Base-by-base conservation (phyloP, 1,284 basidiomycete genomes). In the Chondrostereum purpureum region DNA sequence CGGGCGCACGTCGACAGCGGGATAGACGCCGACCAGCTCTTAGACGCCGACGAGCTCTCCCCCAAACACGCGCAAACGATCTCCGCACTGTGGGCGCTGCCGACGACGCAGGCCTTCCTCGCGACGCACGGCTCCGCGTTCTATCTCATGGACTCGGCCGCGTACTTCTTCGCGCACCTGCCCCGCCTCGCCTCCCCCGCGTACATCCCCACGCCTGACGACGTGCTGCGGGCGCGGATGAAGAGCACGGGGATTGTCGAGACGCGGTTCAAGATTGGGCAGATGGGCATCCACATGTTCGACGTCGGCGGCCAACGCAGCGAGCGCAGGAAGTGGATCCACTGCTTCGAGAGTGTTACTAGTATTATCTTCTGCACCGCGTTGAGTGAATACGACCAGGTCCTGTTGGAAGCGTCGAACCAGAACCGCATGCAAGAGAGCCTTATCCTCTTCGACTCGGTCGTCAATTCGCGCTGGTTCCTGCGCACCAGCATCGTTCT, bases 401-500 rank as follows among this genome's bases (percentile, higher is more conserved):
- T 21, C 14, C n/a, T 20, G 41, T n/a, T 19, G 17, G 42, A 43
- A 17, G 11, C 19, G 22, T 20, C 21, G 11, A 31, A 24, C 0
- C 63, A 94, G 85, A 98, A 97, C 63, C 88, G 92, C 17, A 96
- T 99, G 94, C 79, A 79, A 13, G 95, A 99, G 63, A 91, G 88
- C 0, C 73, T 99, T 0, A 80, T 92, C 3, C 75, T 98, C 8
- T 99, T 99, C 55, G 92, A 98, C 64, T 87, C 83, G 1, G 89
- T 98, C 21, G 92, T 97, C 70, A 98, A 97, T 67, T 92, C 92
- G n/a, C 71, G 91, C 38, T 98, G 95, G 94, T 98, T 98, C 72
- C 67, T 92, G 20, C 77, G 91, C 39, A 94, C 91, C 10, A 91
- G 88, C 0, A 88, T 96, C 49, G 94, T 98, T 53, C 64, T 96